Percentiles rank a stretch among this genome's conserved stretches.
These are phyloP conservation scores for Aspergillus viridinutans DNA, from an alignment of 2,329 filamentous ascomycete species.

Conservation along the genomic window DNA sequence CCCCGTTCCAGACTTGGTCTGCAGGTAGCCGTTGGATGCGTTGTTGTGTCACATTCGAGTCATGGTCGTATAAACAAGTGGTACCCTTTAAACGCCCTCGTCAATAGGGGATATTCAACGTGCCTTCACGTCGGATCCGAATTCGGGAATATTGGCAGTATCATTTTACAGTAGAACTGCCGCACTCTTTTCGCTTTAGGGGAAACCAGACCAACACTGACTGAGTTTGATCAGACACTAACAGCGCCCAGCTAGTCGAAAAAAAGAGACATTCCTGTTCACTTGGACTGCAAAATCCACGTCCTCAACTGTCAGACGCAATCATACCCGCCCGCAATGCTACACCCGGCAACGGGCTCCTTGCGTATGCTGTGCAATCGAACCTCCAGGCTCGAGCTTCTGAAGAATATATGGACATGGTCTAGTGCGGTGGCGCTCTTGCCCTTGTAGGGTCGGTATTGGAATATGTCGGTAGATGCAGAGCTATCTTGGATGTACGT, in stretches of 20 bases:
- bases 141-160: not conserved
- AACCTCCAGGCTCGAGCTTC: not conserved
- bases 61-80: slow-evolving; percentile 1
- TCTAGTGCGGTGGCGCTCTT: not conserved
- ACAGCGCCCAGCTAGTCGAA: not conserved
- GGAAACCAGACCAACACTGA: too few species aligned
- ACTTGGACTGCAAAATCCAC: slow-evolving; percentile 1
- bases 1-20: slow-evolving; percentile 12
- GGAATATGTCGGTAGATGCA: not conserved
- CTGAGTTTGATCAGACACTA: too few species aligned
- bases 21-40: slow-evolving; percentile 20
- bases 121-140: not conserved
- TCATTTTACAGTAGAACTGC: not conserved
- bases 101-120: not conserved
- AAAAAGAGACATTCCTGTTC: not conserved
- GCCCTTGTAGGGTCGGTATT: not conserved
- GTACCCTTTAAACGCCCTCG: not conserved
- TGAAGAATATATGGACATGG: not conserved
- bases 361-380: slow-evolving; percentile 7
- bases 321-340: slow-evolving; percentile 4
- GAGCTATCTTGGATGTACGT: not conserved
- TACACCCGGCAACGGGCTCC: slow-evolving; percentile 9
- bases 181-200: not conserved
- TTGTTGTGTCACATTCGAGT: slow-evolving; percentile 19
- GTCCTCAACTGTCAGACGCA: slow-evolving; percentile 2